Conservation (phyloP, 139 green algal species). For the Asterochloris erici region DNA sequence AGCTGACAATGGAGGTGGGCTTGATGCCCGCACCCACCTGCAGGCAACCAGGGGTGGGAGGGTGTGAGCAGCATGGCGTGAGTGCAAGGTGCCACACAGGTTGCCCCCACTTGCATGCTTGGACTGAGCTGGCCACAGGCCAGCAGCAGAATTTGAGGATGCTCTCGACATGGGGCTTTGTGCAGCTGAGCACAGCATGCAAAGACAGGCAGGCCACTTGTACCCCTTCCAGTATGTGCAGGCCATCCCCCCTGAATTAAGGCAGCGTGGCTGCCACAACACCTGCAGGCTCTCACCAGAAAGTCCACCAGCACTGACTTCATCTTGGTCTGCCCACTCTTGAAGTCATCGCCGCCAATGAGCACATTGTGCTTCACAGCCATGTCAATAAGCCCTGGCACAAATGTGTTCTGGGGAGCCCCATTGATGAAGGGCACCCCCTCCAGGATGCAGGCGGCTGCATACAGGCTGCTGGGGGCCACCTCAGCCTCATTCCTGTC, state of each 20-base stretch:
- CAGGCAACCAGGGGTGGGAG: too few relatives aligned
- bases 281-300: conserved; percentile 12
- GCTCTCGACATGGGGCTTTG: too few relatives aligned
- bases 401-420: conserved; percentile 97
- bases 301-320: conserved; percentile 98
- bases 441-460: conserved; percentile 88
- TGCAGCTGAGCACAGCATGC: too few relatives aligned
- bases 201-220: too few relatives aligned
- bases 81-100: too few relatives aligned
- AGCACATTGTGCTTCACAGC: conserved; percentile 74
- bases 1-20: conserved; percentile 95
- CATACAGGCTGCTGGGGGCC: conserved; percentile 94
- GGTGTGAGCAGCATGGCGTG: too few relatives aligned
- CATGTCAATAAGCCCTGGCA: conserved; percentile 83
- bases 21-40: conserved; percentile 94
- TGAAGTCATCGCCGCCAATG: conserved; percentile 99
- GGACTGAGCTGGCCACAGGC: too few relatives aligned
- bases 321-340: conserved; percentile 96
- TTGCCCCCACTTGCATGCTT: too few relatives aligned
- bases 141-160: too few relatives aligned
- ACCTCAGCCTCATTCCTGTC: conserved; percentile 76
- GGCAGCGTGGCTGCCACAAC: too few relatives aligned
- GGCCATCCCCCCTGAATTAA: too few relatives aligned
- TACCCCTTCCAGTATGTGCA: too few relatives aligned
- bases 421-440: conserved; percentile 98